A percentile compares a stretch with the other conserved stretches of the same genome.
Evolutionary conservation across 768 basidiomycete genomes (phyloP).

Genomic region (Serendipita sp.): DNA sequence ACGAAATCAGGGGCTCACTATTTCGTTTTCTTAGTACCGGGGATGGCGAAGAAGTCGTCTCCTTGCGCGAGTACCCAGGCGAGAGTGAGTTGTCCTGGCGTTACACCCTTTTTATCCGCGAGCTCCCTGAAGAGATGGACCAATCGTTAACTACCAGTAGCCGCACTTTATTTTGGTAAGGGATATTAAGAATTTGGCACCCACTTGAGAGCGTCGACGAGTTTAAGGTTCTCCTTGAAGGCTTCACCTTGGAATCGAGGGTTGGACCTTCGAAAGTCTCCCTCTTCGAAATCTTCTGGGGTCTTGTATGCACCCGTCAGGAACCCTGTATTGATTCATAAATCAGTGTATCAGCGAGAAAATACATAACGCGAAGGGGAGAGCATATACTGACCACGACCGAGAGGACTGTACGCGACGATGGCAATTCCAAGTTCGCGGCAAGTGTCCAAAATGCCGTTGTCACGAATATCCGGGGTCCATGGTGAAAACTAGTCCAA

Average conservation of each 20-base stretch:
- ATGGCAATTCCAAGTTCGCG: slow-evolving; percentile 39
- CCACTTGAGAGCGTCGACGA: neutral
- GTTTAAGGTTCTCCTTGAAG: slow-evolving; percentile 11
- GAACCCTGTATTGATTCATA: slow-evolving; percentile 18
- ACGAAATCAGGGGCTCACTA: neutral
- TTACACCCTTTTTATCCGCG: slow-evolving; percentile 26
- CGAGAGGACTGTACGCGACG: slow-evolving; percentile 45
- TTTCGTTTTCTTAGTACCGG: slow-evolving; percentile 18
- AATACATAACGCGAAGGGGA: neutral
- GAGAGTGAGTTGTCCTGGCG: slow-evolving; percentile 24
- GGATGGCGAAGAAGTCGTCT: slow-evolving; percentile 30
- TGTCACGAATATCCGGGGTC: slow-evolving; percentile 10
- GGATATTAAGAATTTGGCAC: slow-evolving; percentile 1
- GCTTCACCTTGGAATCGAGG: slow-evolving; percentile 32
- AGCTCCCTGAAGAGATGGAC: slow-evolving; percentile 27
- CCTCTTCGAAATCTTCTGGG: slow-evolving; percentile 22
- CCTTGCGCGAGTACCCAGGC: slow-evolving; percentile 29
- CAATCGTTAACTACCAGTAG: slow-evolving; percentile 23
- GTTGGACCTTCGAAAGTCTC: slow-evolving; percentile 24
- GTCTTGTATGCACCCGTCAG: slow-evolving; percentile 34
- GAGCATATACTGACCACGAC: slow-evolving; percentile 18
- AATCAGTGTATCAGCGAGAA: neutral
- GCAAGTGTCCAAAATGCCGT: slow-evolving; percentile 17
- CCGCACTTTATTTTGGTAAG: neutral
- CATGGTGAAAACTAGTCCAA: slow-evolving; percentile 14